These are phyloP conservation scores for Nannochloris sp. DNA, from an alignment of 139 green algal species.

Conservation along the genomic window DNA sequence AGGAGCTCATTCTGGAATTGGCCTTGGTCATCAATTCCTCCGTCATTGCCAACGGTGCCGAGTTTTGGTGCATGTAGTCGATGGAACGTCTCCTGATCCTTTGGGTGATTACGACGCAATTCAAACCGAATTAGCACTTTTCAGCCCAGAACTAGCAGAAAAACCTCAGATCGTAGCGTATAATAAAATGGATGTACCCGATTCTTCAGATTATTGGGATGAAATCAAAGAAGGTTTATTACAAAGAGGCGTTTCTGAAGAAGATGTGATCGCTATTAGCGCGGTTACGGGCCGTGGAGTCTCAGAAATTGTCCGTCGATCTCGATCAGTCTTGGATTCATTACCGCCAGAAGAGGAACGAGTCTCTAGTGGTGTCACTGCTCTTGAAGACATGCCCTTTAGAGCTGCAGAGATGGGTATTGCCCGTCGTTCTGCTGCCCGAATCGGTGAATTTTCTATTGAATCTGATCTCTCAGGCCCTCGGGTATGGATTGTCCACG, in stretches of 20 bases:
- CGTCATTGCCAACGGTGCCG: constrained; percentile 58
- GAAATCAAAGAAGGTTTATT: constrained; percentile 58
- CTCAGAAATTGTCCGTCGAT: constrained; percentile 46
- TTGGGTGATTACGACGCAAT: constrained; percentile 82
- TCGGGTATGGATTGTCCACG: constrained; percentile 25
- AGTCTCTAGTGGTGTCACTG: background rate
- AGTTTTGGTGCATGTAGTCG: constrained; percentile 89
- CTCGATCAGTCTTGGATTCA: constrained; percentile 51
- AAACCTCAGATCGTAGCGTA: constrained; percentile 80
- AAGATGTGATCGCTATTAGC: constrained; percentile 15
- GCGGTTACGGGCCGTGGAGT: constrained; percentile 56
- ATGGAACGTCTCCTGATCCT: constrained; percentile 84
- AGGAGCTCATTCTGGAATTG: constrained; percentile 78
- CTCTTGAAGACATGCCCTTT: constrained; percentile 29
- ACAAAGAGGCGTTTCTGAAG: constrained; percentile 19
- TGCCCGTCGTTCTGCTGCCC: constrained; percentile 9
- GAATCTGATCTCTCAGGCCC: constrained; percentile 21
- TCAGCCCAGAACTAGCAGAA: constrained; percentile 73
- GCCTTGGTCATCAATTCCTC: constrained; percentile 94
- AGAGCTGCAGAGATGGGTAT: constrained; percentile 35
- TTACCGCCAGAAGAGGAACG: constrained; percentile 15
- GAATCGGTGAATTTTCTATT: constrained; percentile 70
- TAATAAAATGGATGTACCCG: constrained; percentile 93
- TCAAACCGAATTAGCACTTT: constrained; percentile 84
- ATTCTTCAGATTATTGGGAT: constrained; percentile 70